A percentile compares a stretch with the other conserved stretches of the same genome.
phyloP scores from a whole-genome alignment of 164 flowering plant genomes.

The Dillenia turbinata region DNA sequence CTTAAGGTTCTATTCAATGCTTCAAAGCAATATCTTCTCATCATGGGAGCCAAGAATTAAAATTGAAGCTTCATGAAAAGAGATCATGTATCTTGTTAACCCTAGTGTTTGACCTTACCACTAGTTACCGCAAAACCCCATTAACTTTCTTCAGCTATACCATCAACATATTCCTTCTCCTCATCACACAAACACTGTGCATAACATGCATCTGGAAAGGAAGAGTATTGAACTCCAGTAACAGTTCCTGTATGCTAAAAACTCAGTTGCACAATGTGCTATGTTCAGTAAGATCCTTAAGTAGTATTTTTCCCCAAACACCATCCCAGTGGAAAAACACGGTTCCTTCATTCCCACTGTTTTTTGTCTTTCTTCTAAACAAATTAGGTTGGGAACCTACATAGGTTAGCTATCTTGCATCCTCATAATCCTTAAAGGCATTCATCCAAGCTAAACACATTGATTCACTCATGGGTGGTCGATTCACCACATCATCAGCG shows the following conservation, averaged over 20 bases:
- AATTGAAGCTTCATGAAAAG: too few species aligned
- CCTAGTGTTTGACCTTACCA: too few species aligned
- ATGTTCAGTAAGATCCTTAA: neutral
- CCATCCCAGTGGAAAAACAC: neutral
- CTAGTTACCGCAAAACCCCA: too few species aligned
- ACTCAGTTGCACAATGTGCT: neutral
- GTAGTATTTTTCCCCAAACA: conserved; percentile 8
- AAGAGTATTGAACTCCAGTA: neutral
- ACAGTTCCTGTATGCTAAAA: neutral
- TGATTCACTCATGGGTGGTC: neutral
- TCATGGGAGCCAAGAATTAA: conserved; percentile 10
- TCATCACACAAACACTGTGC: conserved; percentile 1
- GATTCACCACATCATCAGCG: neutral
- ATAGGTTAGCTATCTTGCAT: neutral
- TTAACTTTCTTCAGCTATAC: too few species aligned
- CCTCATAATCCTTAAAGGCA: neutral
- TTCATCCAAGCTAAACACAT: conserved; percentile 6
- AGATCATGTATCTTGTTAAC: too few species aligned
- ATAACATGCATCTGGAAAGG: conserved; percentile 12
- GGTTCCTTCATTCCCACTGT: conserved; percentile 1
- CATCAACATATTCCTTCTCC: conserved; percentile 10
- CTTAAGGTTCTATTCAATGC: conserved; percentile 6
- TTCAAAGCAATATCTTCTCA: conserved; percentile 8
- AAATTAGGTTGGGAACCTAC: neutral
- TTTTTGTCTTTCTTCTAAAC: neutral